These are phyloP conservation scores for Grigorovia humatica DNA, from an alignment of 805 yeast genomes.

Conservation along the genomic window DNA sequence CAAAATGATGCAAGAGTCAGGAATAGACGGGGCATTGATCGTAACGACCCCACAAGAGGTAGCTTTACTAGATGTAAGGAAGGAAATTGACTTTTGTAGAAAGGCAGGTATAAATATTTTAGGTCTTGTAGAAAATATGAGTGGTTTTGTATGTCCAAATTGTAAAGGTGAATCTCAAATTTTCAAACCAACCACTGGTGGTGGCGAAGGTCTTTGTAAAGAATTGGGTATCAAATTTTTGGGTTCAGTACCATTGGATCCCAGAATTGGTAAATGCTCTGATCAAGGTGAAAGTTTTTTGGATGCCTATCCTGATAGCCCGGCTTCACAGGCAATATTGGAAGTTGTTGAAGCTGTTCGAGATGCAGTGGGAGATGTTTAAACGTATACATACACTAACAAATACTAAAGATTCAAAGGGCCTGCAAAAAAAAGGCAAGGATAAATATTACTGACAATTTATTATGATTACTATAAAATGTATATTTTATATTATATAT, in stretches of 20 bases:
- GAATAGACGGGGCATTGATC: constrained; percentile 89
- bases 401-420: not conserved
- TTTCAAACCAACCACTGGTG: constrained; percentile 94
- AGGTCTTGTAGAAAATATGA: constrained; percentile 95
- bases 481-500: not conserved
- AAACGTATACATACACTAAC: constrained; percentile 2
- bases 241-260: constrained; percentile 93
- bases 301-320: constrained; percentile 80
- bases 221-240: constrained; percentile 71
- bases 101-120: constrained; percentile 80
- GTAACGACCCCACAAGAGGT: constrained; percentile 98
- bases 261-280: constrained; percentile 82
- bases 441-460: not conserved
- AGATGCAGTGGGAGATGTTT: constrained; percentile 38
- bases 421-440: not conserved
- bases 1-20: constrained; percentile 76
- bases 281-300: constrained; percentile 79
- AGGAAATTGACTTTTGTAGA: constrained; percentile 88
- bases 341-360: constrained; percentile 69
- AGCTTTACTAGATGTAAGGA: constrained; percentile 86
- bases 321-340: constrained; percentile 78
- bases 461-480: not conserved
- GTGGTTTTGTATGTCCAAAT: constrained; percentile 94
- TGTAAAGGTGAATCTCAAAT: constrained; percentile 86
- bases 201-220: constrained; percentile 74